Conservation (phyloP, 106 monocot genomes). For the Allium cepa region DNA sequence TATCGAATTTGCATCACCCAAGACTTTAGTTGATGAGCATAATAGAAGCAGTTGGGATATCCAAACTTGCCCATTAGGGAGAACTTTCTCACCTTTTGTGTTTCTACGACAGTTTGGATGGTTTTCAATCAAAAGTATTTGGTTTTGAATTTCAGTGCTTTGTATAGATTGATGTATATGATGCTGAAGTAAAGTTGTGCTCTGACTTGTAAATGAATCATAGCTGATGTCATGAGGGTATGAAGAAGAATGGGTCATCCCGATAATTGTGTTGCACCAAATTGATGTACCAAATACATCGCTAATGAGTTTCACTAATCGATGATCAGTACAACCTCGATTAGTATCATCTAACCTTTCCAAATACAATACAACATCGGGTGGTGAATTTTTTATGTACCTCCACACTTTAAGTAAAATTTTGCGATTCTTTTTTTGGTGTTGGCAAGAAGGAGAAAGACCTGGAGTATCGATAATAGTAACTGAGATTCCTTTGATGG, state of each 20-base stretch:
- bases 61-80: conserved; percentile 65
- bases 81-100: conserved; percentile 58
- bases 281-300: conserved; percentile 80
- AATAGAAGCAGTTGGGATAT: conserved; percentile 58
- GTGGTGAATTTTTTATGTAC: conserved; percentile 66
- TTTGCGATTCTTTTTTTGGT: conserved; percentile 50
- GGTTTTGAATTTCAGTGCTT: conserved; percentile 48
- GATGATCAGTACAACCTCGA: conserved; percentile 31
- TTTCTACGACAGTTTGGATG: conserved; percentile 50
- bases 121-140: conserved; percentile 70
- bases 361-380: conserved; percentile 78
- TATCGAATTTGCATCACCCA: conserved; percentile 61
- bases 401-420: conserved; percentile 48
- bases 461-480: conserved; percentile 90
- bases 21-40: conserved; percentile 60
- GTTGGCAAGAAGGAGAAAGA: conserved; percentile 32
- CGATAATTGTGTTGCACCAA: conserved; percentile 82
- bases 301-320: conserved; percentile 69
- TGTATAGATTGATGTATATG: conserved; percentile 48
- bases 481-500: conserved; percentile 60
- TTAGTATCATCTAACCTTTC: conserved; percentile 61
- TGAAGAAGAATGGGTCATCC: conserved; percentile 76
- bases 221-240: conserved; percentile 45
- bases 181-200: conserved; percentile 37
- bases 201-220: conserved; percentile 32